phyloP scores from a whole-genome alignment of 169 alveolate genomes.

The Plasmodium fragile region DNA sequence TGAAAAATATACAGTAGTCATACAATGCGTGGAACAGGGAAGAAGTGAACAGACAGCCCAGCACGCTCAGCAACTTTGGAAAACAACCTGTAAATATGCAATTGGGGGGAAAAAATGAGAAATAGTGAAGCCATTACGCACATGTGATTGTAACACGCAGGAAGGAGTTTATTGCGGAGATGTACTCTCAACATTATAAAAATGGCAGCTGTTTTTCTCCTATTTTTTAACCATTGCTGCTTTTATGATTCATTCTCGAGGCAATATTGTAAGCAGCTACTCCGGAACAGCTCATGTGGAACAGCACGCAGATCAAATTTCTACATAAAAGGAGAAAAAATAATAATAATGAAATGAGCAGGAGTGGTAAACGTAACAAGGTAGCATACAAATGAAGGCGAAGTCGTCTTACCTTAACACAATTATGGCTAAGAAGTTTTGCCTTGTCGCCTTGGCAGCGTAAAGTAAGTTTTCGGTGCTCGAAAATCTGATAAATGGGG shows the following conservation, averaged over 20 bases:
- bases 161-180: background rate
- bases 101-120: background rate
- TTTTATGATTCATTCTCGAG: background rate
- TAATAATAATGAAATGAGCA: background rate
- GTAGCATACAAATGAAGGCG: background rate
- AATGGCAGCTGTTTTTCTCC: background rate
- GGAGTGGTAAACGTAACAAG: background rate
- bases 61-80: slow-evolving; percentile 2
- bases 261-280: slow-evolving; percentile 37
- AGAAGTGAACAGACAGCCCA: slow-evolving; percentile 21
- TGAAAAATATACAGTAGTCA: slow-evolving; percentile 56
- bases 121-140: background rate
- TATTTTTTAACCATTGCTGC: slow-evolving; percentile 4
- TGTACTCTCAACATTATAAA: background rate
- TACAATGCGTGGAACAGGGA: slow-evolving; percentile 69
- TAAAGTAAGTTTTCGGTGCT: slow-evolving; percentile 68
- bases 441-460: slow-evolving; percentile 22
- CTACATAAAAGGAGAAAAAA: slow-evolving; percentile 24
- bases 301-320: slow-evolving; percentile 54
- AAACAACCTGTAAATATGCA: slow-evolving; percentile 19
- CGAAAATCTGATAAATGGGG: slow-evolving; percentile 36
- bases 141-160: background rate
- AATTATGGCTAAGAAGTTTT: slow-evolving; percentile 33
- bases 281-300: slow-evolving; percentile 74
- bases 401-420: slow-evolving; percentile 36